These are phyloP conservation scores for Raffaelea ambrosiae DNA, from an alignment of 2,329 filamentous ascomycete genomes.

Conservation along the genomic window DNA sequence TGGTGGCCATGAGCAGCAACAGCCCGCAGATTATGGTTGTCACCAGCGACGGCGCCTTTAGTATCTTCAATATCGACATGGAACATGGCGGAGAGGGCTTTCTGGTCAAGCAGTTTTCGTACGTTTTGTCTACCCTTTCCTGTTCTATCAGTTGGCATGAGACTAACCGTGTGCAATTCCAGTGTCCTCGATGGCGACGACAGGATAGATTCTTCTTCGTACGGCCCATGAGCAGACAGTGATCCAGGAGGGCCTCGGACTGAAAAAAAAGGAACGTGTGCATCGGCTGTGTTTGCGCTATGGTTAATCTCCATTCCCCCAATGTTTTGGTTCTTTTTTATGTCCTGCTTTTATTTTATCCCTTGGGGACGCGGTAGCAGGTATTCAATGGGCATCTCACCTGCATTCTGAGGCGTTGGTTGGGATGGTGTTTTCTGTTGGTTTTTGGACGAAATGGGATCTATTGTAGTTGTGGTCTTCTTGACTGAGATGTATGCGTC, in stretches of 20 bases:
- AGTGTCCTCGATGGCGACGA: conserved; percentile 49
- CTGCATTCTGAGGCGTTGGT: too few species aligned
- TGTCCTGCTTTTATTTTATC: background rate
- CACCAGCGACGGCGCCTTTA: conserved; percentile 90
- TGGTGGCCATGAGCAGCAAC: conserved; percentile 95
- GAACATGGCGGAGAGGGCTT: conserved; percentile 90
- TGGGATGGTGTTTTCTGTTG: too few species aligned
- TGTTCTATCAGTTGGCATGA: background rate
- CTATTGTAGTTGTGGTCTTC: too few species aligned
- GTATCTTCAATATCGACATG: conserved; percentile 91
- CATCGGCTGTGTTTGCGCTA: background rate
- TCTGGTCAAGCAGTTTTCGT: conserved; percentile 89
- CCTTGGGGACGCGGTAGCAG: too few species aligned
- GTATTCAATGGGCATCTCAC: too few species aligned
- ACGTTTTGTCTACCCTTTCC: conserved; percentile 29
- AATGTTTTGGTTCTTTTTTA: background rate
- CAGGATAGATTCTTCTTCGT: conserved; percentile 41
- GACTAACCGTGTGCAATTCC: conserved; percentile 3
- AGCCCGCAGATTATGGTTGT: conserved; percentile 97
- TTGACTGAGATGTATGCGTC: too few species aligned
- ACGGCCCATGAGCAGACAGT: conserved; percentile 17
- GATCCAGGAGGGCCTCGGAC: background rate
- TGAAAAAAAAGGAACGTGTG: too few species aligned
- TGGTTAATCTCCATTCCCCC: background rate
- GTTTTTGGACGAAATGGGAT: too few species aligned